Evolutionary conservation across 2,329 filamentous ascomycete species (phyloP).

Genomic region (Ophiocordyceps robertsii): DNA sequence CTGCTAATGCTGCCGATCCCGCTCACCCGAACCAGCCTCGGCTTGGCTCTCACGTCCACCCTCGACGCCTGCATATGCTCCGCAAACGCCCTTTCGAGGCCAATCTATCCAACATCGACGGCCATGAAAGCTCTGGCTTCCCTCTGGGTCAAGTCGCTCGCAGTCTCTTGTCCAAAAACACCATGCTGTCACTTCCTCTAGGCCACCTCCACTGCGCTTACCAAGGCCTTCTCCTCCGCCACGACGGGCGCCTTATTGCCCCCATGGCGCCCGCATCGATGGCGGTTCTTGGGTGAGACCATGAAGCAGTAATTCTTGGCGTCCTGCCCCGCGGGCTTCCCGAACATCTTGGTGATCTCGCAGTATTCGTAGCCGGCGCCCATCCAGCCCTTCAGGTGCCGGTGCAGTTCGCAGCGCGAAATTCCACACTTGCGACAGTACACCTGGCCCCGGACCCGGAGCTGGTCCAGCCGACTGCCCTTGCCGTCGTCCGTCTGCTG

Average conservation of each 20-base stretch:
- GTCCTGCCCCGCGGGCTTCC: conserved; percentile 29
- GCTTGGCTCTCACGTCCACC: no score
- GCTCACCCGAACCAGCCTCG: no score
- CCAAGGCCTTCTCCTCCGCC: neutral
- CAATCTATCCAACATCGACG: no score
- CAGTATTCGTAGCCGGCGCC: conserved; percentile 44
- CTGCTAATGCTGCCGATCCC: no score
- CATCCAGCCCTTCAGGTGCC: conserved; percentile 48
- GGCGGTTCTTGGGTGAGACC: conserved; percentile 44
- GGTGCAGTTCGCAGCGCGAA: conserved; percentile 48
- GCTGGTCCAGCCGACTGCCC: conserved; percentile 23
- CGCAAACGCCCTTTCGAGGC: no score
- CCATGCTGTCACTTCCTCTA: neutral
- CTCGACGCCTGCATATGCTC: no score
- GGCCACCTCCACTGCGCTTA: neutral
- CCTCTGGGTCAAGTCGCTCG: no score
- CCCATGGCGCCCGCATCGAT: conserved; percentile 43
- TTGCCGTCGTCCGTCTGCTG: neutral
- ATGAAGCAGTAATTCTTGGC: conserved; percentile 42
- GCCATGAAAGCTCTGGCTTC: no score
- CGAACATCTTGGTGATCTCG: conserved; percentile 43
- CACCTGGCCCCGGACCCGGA: conserved; percentile 43
- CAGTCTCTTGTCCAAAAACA: no score
- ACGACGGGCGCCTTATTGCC: conserved; percentile 9
- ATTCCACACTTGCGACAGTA: conserved; percentile 50